Evolutionary conservation across 176 grass and related monocot genomes (phyloP).

Genomic region (Carex scoparia): DNA sequence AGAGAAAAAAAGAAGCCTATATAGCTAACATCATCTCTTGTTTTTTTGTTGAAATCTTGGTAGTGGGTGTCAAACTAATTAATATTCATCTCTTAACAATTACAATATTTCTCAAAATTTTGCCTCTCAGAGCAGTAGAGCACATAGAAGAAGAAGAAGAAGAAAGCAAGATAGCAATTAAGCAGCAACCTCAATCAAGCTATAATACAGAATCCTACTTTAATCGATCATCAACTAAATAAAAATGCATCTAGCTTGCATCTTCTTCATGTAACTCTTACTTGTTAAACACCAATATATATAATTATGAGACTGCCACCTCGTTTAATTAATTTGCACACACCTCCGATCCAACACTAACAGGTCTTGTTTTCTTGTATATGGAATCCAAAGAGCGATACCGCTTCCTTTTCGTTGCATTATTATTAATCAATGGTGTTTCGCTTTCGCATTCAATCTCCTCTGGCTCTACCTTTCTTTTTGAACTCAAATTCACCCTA

Average conservation of each 20-base stretch:
- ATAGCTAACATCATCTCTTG: too few relatives aligned
- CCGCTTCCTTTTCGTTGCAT: neutral
- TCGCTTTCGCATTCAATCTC: neutral
- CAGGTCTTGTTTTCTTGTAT: slow-evolving; percentile 13
- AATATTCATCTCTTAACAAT: neutral
- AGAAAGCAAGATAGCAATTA: neutral
- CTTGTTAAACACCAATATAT: neutral
- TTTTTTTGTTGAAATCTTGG: too few relatives aligned
- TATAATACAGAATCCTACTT: neutral
- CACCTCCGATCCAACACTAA: neutral
- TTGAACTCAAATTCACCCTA: neutral
- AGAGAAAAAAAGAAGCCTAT: neutral
- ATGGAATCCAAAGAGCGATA: slow-evolving; percentile 33
- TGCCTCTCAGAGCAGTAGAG: neutral
- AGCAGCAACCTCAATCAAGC: neutral
- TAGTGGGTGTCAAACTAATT: too few relatives aligned
- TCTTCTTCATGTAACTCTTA: neutral
- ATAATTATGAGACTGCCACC: neutral
- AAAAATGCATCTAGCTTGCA: neutral
- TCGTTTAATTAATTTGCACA: neutral
- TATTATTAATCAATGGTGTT: neutral
- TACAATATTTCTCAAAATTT: neutral
- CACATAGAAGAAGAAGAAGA: neutral
- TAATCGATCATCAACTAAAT: neutral
- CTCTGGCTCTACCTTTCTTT: neutral